These are phyloP conservation scores for Camelina laxa DNA, from an alignment of 345 rosid species.

Conservation along the genomic window DNA sequence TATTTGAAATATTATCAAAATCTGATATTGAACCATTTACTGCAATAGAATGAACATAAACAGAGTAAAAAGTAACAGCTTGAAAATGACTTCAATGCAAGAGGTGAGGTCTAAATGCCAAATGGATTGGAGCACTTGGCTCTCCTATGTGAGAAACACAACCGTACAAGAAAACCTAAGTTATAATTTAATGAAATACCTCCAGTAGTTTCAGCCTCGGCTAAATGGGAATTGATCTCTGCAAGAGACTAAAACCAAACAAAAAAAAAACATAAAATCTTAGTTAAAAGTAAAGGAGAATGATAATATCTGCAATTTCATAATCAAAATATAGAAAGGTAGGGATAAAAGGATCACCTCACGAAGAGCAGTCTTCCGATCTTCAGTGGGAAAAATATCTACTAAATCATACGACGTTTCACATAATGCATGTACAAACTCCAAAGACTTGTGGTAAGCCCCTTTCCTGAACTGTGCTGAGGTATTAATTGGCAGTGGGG, in stretches of 20 bases:
- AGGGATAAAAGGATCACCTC: conserved; percentile 60
- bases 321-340: conserved; percentile 21
- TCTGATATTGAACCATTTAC: conserved; percentile 14
- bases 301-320: conserved; percentile 9
- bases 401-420: conserved; percentile 95
- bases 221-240: conserved; percentile 76
- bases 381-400: conserved; percentile 94
- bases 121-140: conserved; percentile 5
- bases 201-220: conserved; percentile 83
- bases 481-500: conserved; percentile 71
- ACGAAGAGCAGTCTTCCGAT: conserved; percentile 85
- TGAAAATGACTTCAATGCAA: background rate
- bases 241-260: conserved; percentile 75
- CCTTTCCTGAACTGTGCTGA: conserved; percentile 83
- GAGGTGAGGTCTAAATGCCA: conserved; percentile 9
- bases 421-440: conserved; percentile 85
- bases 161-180: conserved; percentile 13
- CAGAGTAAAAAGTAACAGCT: background rate
- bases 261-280: conserved; percentile 37
- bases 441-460: conserved; percentile 89
- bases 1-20: conserved; percentile 26
- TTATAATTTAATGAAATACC: conserved; percentile 51
- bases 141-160: conserved; percentile 5
- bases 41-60: conserved; percentile 12
- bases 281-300: conserved; percentile 25